Percentiles rank a stretch among this genome's conserved stretches.
These are phyloP conservation scores for Aspergillus terreus DNA, from an alignment of 2,329 filamentous ascomycete genomes.

Conservation along the genomic window DNA sequence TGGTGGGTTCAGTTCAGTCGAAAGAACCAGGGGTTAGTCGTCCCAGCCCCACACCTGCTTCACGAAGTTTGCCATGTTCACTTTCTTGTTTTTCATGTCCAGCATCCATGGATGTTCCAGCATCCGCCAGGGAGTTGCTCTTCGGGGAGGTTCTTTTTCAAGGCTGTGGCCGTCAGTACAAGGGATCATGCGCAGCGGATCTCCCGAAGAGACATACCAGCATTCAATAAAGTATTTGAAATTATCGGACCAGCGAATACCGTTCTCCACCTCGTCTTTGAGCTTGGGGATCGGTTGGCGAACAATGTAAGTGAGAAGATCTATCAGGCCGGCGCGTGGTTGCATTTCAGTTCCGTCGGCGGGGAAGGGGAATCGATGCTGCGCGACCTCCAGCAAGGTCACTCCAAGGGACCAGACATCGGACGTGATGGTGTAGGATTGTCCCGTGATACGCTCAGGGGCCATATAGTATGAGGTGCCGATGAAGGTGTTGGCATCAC, in stretches of 20 bases:
- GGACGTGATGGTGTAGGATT: slow-evolving; percentile 97
- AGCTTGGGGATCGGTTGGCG: slow-evolving; percentile 90
- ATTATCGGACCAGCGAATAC: slow-evolving; percentile 91
- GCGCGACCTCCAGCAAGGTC: slow-evolving; percentile 96
- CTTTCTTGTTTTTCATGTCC: slow-evolving; percentile 91
- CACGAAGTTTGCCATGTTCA: slow-evolving; percentile 95
- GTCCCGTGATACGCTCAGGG: slow-evolving; percentile 92
- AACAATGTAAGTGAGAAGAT: slow-evolving; percentile 95
- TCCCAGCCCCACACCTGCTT: slow-evolving; percentile 97
- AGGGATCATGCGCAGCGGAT: background rate
- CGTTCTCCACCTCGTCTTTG: slow-evolving; percentile 87
- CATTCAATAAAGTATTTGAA: slow-evolving; percentile 99
- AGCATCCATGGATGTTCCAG: slow-evolving; percentile 98
- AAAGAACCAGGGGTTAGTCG: slow-evolving; percentile 43
- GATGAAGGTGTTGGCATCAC: slow-evolving; percentile 97
- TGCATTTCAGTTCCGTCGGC: slow-evolving; percentile 96
- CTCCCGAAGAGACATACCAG: slow-evolving; percentile 62
- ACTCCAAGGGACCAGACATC: slow-evolving; percentile 98
- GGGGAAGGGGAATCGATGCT: slow-evolving; percentile 97
- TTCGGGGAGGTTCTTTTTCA: slow-evolving; percentile 82
- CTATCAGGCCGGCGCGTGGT: slow-evolving; percentile 85
- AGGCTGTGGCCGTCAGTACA: slow-evolving; percentile 55
- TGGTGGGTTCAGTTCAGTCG: slow-evolving; percentile 6
- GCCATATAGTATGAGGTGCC: slow-evolving; percentile 99
- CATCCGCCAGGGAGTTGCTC: slow-evolving; percentile 97